Evolutionary conservation across 768 basidiomycete genomes (phyloP).

Genomic region (Tricholoma flavovirens): DNA sequence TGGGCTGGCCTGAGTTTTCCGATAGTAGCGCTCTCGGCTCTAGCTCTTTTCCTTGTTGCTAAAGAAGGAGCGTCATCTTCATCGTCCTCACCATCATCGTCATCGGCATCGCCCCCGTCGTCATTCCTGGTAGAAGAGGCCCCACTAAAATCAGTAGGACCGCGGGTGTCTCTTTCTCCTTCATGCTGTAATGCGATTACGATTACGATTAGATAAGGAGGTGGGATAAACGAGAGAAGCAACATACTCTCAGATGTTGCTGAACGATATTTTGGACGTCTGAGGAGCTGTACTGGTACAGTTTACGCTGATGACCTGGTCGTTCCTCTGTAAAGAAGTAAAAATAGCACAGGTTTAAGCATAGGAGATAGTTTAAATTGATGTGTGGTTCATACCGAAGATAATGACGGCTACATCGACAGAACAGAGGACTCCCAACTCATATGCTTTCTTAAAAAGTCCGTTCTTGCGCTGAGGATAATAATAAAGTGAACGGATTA

Average conservation of each 20-base stretch:
- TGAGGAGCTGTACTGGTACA: slow-evolving; percentile 75
- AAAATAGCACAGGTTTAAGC: slow-evolving; percentile 37
- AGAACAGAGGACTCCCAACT: slow-evolving; percentile 85
- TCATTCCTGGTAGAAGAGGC: slow-evolving; percentile 22
- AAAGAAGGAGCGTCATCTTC: neutral
- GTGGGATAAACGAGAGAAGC: neutral
- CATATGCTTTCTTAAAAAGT: slow-evolving; percentile 88
- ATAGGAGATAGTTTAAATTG: neutral
- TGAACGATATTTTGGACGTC: slow-evolving; percentile 68
- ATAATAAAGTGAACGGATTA: slow-evolving; percentile 28
- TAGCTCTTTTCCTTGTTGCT: neutral
- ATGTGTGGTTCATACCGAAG: slow-evolving; percentile 38
- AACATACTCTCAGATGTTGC: slow-evolving; percentile 48
- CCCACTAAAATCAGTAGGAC: slow-evolving; percentile 42
- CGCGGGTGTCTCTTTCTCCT: slow-evolving; percentile 44
- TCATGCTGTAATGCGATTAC: slow-evolving; percentile 37
- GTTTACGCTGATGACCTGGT: slow-evolving; percentile 72
- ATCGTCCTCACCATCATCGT: slow-evolving; percentile 20
- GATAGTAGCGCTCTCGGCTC: neutral
- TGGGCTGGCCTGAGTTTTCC: neutral
- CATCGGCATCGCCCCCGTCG: slow-evolving; percentile 33
- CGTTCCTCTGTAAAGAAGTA: slow-evolving; percentile 55
- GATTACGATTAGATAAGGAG: neutral
- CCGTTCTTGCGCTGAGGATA: slow-evolving; percentile 73
- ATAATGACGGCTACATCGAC: slow-evolving; percentile 88